A percentile compares a stretch with the other conserved stretches of the same genome.
These are phyloP conservation scores for Colletotrichum shisoi DNA, from an alignment of 2,329 filamentous ascomycete species.

Conservation along the genomic window DNA sequence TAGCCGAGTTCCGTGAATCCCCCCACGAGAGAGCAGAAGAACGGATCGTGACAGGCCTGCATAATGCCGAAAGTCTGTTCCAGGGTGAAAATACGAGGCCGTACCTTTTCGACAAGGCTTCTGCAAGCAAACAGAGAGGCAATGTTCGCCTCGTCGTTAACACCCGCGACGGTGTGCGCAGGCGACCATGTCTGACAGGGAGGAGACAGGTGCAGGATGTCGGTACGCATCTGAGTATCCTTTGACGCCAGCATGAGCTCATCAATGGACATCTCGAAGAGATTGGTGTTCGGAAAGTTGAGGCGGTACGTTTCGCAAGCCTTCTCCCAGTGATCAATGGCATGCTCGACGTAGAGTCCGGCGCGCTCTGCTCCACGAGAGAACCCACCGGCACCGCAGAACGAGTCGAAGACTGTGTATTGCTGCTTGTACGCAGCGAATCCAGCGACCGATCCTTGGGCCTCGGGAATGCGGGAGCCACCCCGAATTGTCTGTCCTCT, in stretches of 20 bases:
- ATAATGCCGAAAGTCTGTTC: constrained; percentile 80
- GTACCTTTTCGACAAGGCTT: constrained; percentile 63
- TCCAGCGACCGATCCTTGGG: background rate
- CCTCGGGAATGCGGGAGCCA: constrained; percentile 45
- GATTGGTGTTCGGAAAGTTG: constrained; percentile 64
- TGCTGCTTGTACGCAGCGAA: constrained; percentile 48
- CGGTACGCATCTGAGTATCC: constrained; percentile 55
- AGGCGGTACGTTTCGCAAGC: constrained; percentile 65
- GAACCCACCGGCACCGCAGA: constrained; percentile 76
- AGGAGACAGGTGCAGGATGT: constrained; percentile 77
- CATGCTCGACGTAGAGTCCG: constrained; percentile 67
- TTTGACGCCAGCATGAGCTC: constrained; percentile 56
- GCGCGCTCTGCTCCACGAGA: constrained; percentile 68
- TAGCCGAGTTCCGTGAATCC: constrained; percentile 72
- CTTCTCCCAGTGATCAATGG: constrained; percentile 67
- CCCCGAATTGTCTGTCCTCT: constrained; percentile 51
- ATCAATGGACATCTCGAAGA: constrained; percentile 59
- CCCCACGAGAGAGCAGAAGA: constrained; percentile 67
- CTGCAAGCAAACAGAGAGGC: constrained; percentile 64
- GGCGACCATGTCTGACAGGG: constrained; percentile 81
- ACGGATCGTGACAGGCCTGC: constrained; percentile 56
- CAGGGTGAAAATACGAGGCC: constrained; percentile 75
- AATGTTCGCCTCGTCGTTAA: constrained; percentile 72
- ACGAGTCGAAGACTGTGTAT: constrained; percentile 76
- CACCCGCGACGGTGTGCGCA: constrained; percentile 68